Conservation (phyloP, 148 eudicot genomes). For the Vaccinium vitisidaea region DNA sequence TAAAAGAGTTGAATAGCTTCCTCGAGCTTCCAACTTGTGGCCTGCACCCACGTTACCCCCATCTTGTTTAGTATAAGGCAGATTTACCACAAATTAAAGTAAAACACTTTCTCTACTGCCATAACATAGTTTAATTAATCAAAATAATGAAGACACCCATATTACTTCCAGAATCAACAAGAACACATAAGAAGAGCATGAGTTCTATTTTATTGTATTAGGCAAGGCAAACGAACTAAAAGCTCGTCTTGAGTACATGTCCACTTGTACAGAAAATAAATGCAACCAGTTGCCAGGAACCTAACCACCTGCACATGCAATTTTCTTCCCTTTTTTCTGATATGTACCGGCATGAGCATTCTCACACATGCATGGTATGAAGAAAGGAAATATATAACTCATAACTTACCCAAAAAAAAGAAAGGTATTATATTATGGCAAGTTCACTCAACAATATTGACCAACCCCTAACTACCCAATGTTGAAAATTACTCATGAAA, state of each 20-base stretch:
- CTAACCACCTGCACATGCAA: conserved; percentile 1
- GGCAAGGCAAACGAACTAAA: neutral
- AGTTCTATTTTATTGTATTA: neutral
- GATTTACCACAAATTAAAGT: neutral
- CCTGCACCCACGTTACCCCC: conserved; percentile 39
- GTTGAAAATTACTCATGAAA: neutral
- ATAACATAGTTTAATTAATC: neutral
- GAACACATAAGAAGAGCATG: neutral
- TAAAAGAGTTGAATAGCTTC: conserved; percentile 95
- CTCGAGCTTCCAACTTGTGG: conserved; percentile 96
- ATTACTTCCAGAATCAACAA: neutral
- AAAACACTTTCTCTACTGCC: neutral
- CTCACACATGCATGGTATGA: neutral
- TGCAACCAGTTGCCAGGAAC: conserved; percentile 2
- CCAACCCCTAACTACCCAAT: neutral
- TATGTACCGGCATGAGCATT: neutral
- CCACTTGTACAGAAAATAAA: conserved; percentile 2
- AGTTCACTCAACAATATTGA: neutral
- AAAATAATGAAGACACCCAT: neutral
- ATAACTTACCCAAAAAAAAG: no score
- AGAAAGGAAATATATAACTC: neutral
- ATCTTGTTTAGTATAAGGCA: neutral
- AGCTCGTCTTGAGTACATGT: neutral
- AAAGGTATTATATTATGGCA: neutral
- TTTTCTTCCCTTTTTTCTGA: neutral